Evolutionary conservation across 768 basidiomycete genomes (phyloP).

Genomic region (Xerocomellus dryophilus): DNA sequence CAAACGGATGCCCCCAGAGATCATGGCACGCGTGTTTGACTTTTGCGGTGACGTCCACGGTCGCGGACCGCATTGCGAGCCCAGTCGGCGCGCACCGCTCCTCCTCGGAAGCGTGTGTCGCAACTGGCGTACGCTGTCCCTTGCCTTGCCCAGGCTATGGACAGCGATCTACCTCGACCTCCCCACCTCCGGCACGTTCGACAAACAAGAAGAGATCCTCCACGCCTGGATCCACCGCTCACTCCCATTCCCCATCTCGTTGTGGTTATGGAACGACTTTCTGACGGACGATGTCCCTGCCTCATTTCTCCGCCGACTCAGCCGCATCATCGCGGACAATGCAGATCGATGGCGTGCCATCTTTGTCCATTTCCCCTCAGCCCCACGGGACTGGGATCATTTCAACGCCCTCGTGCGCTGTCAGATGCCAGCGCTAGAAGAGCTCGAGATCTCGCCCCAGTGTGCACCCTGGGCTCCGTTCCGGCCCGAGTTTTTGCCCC

Average conservation of each 20-base stretch:
- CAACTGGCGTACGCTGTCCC: slow-evolving; percentile 28
- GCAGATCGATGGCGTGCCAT: slow-evolving; percentile 32
- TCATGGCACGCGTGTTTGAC: slow-evolving; percentile 33
- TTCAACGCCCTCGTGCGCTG: slow-evolving; percentile 25
- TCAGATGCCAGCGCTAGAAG: slow-evolving; percentile 26
- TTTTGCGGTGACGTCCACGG: slow-evolving; percentile 30
- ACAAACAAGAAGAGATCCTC: slow-evolving; percentile 26
- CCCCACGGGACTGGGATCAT: slow-evolving; percentile 28
- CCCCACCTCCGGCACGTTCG: slow-evolving; percentile 23
- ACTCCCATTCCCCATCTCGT: slow-evolving; percentile 23
- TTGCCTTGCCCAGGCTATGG: slow-evolving; percentile 30
- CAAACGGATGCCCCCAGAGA: slow-evolving; percentile 33
- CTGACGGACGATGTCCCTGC: slow-evolving; percentile 32
- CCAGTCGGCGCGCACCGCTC: slow-evolving; percentile 28
- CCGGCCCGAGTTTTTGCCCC: slow-evolving; percentile 25
- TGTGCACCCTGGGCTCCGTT: slow-evolving; percentile 33
- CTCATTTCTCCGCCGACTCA: slow-evolving; percentile 24
- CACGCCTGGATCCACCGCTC: slow-evolving; percentile 28
- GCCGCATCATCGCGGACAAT: slow-evolving; percentile 14
- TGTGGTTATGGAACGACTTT: slow-evolving; percentile 34
- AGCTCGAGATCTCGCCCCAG: slow-evolving; percentile 33
- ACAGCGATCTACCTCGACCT: slow-evolving; percentile 32
- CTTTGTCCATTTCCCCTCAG: slow-evolving; percentile 31
- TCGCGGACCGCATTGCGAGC: slow-evolving; percentile 30
- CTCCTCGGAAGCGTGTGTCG: slow-evolving; percentile 30